Conservation (phyloP, 108 stramenopile genomes). For the Skeletonema menzelii region DNA sequence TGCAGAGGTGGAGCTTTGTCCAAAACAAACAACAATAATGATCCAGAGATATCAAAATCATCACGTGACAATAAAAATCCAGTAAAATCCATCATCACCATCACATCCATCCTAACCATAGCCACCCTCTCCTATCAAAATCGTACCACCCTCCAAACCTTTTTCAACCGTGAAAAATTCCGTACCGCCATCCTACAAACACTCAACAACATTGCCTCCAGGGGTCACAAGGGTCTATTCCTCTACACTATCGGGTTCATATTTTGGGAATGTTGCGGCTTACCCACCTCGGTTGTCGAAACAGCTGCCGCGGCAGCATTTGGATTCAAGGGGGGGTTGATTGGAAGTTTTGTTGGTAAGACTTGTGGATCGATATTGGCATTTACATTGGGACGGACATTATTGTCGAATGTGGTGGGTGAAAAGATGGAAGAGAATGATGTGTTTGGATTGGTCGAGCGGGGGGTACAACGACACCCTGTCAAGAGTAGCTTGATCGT, state of each 20-base stretch:
- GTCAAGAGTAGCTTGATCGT: constrained; percentile 27
- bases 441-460: constrained; percentile 15
- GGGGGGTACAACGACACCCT: constrained; percentile 21
- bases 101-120: not conserved
- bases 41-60: not conserved
- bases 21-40: not conserved
- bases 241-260: constrained; percentile 18
- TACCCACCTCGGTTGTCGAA: constrained; percentile 44
- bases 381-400: constrained; percentile 30
- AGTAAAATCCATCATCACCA: not conserved
- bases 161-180: constrained; percentile 27
- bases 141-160: constrained; percentile 11
- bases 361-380: constrained; percentile 36
- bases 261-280: constrained; percentile 33
- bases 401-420: constrained; percentile 6
- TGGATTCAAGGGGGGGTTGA: constrained; percentile 17
- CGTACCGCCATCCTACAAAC: constrained; percentile 17
- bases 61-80: not conserved
- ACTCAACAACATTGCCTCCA: constrained; percentile 18
- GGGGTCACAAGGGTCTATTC: constrained; percentile 11
- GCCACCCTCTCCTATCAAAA: not conserved
- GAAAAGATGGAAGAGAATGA: constrained; percentile 19
- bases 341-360: constrained; percentile 34
- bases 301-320: constrained; percentile 44
- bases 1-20: not conserved